phyloP scores from a whole-genome alignment of 495 filamentous ascomycete species.

The Penicillium cinerascens region DNA sequence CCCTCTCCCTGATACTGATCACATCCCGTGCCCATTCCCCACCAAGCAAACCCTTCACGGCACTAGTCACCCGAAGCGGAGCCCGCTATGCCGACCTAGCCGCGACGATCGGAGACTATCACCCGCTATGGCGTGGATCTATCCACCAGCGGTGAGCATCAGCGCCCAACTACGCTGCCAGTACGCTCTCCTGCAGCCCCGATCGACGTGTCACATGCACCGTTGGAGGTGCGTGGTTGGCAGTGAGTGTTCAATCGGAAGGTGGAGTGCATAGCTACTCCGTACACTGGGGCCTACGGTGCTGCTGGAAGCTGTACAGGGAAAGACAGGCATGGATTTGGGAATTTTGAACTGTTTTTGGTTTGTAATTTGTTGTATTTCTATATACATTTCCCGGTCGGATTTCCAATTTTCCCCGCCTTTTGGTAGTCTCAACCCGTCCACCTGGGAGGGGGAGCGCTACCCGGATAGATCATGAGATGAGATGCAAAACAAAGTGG shows the following conservation, averaged over 20 bases:
- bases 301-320: not conserved
- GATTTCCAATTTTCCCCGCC: not conserved
- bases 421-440: slow-evolving; percentile 22
- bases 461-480: slow-evolving; percentile 5
- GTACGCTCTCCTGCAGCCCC: slow-evolving; percentile 7
- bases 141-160: slow-evolving; percentile 23
- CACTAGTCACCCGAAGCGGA: slow-evolving; percentile 13
- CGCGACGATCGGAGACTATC: slow-evolving; percentile 23
- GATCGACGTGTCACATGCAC: slow-evolving; percentile 27
- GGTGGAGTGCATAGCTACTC: not conserved
- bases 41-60: slow-evolving; percentile 12
- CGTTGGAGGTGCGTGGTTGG: slow-evolving; percentile 7
- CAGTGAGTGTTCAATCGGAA: not conserved
- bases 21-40: not conserved
- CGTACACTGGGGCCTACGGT: not conserved
- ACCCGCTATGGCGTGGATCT: slow-evolving; percentile 19
- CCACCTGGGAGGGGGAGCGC: slow-evolving; percentile 15
- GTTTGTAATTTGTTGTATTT: not conserved
- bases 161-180: not conserved
- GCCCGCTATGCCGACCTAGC: slow-evolving; percentile 25
- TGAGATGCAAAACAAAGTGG: slow-evolving; percentile 1
- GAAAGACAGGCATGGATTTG: not conserved
- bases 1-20: not conserved
- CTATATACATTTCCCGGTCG: slow-evolving; percentile 11
- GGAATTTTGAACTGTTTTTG: not conserved